Evolutionary conservation across 805 yeast genomes (phyloP), one percentile per base, ranked within the genome.

Genomic region (Suhomyces canberraensis): DNA sequence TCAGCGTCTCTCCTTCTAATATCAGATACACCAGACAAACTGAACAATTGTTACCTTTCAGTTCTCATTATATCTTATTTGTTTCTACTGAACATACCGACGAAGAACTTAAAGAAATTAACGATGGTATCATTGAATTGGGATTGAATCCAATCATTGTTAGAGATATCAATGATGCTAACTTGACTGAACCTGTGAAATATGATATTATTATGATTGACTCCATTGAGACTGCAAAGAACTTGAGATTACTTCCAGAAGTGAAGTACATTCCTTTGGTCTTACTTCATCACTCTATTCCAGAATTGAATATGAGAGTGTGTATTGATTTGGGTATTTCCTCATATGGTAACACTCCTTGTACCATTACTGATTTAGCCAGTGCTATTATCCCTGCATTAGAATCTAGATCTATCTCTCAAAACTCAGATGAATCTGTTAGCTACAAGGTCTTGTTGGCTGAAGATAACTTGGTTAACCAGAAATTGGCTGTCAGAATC

Each of bases 301-400:
- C 93, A 3, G 79, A 79, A 32, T 75, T 86, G 50, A 85, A 83
- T 51, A 81, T 87, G 80, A 78, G 86, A 59, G 73, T 81, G 29
- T 88, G 95, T 58, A 70, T 87, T 26, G 95, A 88, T 55, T 67
- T 87, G 44, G 95, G 95, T 50, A 87, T 87, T 37, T 82, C 91
- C 8, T 82, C 93, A 0, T 86, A 84, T 55, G 95, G 95, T 31
- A 87, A 85, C 56, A 84, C 93, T 1, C 95, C 95, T 16, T 86
- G 95, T 54, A 77, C 90, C 0, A 76, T 81, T 8, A 76, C 82
- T 33, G 95, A 88, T 51, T 69, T 87, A 46, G 95, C 93, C 3
- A 82, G 88, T 33, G 85, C 87, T 16, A 70, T 87, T 51, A 79
- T 85, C 35, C 95, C 95, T 2, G 95, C 95, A 0, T 64, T 87